Percentiles rank a stretch among this genome's conserved stretches.
Evolutionary conservation across 495 filamentous ascomycete genomes (phyloP).

Genomic region (Neurospora sp.): DNA sequence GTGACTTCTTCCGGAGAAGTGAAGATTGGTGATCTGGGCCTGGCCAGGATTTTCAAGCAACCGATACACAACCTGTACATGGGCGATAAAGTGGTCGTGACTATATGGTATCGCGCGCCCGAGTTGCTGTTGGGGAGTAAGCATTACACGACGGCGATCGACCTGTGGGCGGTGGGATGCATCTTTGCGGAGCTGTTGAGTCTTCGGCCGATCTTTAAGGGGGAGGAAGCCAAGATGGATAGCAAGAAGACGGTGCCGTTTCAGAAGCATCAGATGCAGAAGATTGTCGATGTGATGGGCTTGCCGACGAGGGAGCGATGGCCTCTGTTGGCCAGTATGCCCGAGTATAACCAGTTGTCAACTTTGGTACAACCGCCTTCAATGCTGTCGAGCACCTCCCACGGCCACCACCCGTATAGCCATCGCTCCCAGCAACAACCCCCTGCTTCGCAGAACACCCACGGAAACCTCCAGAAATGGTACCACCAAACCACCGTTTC

Average conservation of each 20-base stretch:
- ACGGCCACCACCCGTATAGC: constrained; percentile 30
- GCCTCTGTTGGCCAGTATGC: constrained; percentile 71
- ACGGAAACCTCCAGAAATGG: constrained; percentile 45
- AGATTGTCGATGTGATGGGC: constrained; percentile 93
- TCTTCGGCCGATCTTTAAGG: constrained; percentile 93
- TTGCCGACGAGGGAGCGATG: constrained; percentile 81
- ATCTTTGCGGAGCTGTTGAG: constrained; percentile 94
- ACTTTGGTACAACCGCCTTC: constrained; percentile 42
- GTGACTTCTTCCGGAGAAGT: constrained; percentile 84
- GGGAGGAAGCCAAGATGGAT: constrained; percentile 98
- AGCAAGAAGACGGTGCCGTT: constrained; percentile 94
- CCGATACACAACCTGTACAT: constrained; percentile 82
- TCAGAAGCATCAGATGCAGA: constrained; percentile 96
- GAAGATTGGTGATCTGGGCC: constrained; percentile 86
- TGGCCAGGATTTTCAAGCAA: constrained; percentile 89
- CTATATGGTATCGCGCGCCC: constrained; percentile 97
- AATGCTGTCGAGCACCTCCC: constrained; percentile 18
- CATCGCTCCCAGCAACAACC: constrained; percentile 42
- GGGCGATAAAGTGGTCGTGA: constrained; percentile 97
- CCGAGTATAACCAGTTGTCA: constrained; percentile 68
- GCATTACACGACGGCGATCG: constrained; percentile 94
- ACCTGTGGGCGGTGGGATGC: constrained; percentile 95
- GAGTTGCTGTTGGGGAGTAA: constrained; percentile 83
- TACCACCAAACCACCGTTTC: constrained; percentile 42
- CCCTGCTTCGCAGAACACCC: background rate